Percentiles rank a stretch among this genome's conserved stretches.
These are phyloP conservation scores for Cordyceps cicadae DNA, from an alignment of 2,329 filamentous ascomycete species.

Conservation along the genomic window DNA sequence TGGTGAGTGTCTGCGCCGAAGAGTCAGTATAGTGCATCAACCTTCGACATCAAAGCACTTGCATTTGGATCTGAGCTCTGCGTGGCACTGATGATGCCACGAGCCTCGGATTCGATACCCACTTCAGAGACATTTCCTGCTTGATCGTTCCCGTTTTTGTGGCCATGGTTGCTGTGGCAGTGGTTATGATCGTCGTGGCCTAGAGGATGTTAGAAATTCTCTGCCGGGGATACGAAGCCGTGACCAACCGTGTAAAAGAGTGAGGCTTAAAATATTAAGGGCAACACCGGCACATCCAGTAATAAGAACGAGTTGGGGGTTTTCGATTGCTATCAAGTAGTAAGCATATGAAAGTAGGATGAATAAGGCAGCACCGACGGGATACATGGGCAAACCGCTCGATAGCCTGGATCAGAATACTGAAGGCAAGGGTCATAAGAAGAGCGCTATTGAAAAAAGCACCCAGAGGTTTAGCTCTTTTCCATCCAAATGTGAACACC, in stretches of 20 bases:
- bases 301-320: constrained; percentile 59
- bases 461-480: constrained; percentile 62
- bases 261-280: constrained; percentile 58
- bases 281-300: constrained; percentile 59
- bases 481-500: constrained; percentile 59
- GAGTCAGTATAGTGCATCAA: not conserved
- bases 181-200: constrained; percentile 18
- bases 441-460: constrained; percentile 78
- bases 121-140: not conserved
- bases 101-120: not conserved
- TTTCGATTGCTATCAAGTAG: constrained; percentile 44
- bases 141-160: not conserved
- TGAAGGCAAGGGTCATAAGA: constrained; percentile 61
- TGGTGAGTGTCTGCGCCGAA: constrained; percentile 7
- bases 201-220: not conserved
- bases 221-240: not conserved
- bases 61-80: not conserved
- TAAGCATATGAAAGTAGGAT: not conserved
- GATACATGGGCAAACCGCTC: constrained; percentile 57
- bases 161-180: constrained; percentile 10
- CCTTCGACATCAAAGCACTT: not conserved
- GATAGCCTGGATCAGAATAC: constrained; percentile 64
- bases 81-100: not conserved
- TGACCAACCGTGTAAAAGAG: constrained; percentile 54
- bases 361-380: constrained; percentile 28